Conservation (phyloP, 495 filamentous ascomycete species). For the Cercophora newfieldiana region DNA sequence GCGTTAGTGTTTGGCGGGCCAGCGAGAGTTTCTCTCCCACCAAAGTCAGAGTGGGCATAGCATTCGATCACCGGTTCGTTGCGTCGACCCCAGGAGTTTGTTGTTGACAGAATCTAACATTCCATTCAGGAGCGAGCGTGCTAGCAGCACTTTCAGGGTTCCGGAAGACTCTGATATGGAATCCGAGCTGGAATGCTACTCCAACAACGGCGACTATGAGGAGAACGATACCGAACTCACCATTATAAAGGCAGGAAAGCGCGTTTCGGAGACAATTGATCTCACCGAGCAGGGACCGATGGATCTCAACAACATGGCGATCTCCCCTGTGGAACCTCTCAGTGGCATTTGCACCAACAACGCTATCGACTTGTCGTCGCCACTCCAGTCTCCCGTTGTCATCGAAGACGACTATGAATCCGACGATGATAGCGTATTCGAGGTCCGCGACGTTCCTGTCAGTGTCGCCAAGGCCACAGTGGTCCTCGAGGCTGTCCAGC, state of each 20-base stretch:
- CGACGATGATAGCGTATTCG: neutral
- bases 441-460: neutral
- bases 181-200: conserved; percentile 18
- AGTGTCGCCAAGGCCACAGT: too few relatives aligned
- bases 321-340: neutral
- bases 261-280: neutral
- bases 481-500: neutral
- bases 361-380: conserved; percentile 27
- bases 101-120: neutral
- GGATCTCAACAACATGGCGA: neutral
- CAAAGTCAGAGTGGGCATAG: conserved; percentile 27
- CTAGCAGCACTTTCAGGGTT: conserved; percentile 27
- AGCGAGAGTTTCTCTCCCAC: conserved; percentile 43
- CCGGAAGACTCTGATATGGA: conserved; percentile 31
- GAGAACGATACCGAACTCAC: neutral
- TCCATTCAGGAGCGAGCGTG: neutral
- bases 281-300: neutral
- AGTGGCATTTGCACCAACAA: neutral
- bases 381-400: conserved; percentile 1
- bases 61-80: conserved; percentile 9
- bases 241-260: neutral
- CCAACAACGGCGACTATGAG: conserved; percentile 8
- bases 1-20: conserved; percentile 45
- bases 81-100: neutral
- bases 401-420: neutral